Conservation (phyloP, 441 rosid genomes). For the Erodium texanum region DNA sequence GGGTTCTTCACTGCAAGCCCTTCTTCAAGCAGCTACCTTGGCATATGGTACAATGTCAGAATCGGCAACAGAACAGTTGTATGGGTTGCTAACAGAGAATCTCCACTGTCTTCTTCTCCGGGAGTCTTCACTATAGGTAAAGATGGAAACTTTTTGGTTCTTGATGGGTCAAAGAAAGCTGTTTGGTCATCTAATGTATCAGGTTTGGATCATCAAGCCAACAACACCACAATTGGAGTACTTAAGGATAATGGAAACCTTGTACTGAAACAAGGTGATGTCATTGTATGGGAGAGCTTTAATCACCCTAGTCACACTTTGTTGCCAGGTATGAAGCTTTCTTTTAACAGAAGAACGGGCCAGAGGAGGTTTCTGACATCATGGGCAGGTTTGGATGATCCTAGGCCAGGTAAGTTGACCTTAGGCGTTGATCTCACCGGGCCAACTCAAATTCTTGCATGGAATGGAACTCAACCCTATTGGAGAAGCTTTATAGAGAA, state of each 20-base stretch:
- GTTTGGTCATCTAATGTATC: conserved; percentile 4
- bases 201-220: conserved; percentile 37
- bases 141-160: conserved; percentile 50
- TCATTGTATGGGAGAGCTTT: conserved; percentile 59
- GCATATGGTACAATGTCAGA: conserved; percentile 53
- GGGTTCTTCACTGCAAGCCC: conserved; percentile 51
- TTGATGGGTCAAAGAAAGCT: conserved; percentile 23
- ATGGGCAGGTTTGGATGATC: conserved; percentile 66
- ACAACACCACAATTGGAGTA: conserved; percentile 23
- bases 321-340: conserved; percentile 60
- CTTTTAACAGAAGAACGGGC: conserved; percentile 30
- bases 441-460: conserved; percentile 61
- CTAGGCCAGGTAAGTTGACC: conserved; percentile 59
- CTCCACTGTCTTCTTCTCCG: conserved; percentile 36
- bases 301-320: conserved; percentile 54
- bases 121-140: conserved; percentile 41
- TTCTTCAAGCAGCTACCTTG: conserved; percentile 40
- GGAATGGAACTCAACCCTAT: conserved; percentile 40
- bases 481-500: conserved; percentile 61
- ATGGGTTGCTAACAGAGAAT: conserved; percentile 75
- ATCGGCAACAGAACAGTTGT: conserved; percentile 34
- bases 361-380: conserved; percentile 42
- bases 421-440: conserved; percentile 55
- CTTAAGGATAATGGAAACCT: conserved; percentile 45
- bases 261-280: conserved; percentile 24